Evolutionary conservation across 352 stramenopile genomes (phyloP), one percentile per base, ranked within the genome.

Genomic region (Phytophthora crassamura): DNA sequence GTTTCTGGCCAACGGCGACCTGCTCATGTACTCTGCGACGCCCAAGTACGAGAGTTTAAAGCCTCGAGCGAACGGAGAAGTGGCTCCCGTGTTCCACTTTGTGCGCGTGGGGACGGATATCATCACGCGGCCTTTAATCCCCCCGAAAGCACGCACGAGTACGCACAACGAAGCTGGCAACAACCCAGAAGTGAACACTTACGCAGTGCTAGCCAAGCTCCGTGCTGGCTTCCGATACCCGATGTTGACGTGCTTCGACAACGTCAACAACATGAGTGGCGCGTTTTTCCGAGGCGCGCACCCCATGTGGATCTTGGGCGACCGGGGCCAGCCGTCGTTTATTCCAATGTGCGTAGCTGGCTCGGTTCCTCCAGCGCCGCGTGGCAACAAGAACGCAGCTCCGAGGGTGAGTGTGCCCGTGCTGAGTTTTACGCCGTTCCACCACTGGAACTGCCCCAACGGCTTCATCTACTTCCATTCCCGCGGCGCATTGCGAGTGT

Each of bases 401-500:
- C 81, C 75, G 0, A 63, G 61, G 28, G 75, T 91, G 15, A 89
- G 77, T 14, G 84, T 96, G 1, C 88, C 88, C 1, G 86, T 96
- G n/a, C 73, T 95, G 45, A 92, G 86, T 61, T 94, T 93, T 54
- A 95, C 88, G 30, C 80, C 86, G 1, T 96, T 96, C 64, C 84
- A 96, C 33, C 88, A 96, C 50, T 93, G 84, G 85, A 95, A 96
- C 55, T 96, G 86, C 41, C 88, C 88, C 2, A 89, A 93, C 55
- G 88, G 88, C 0, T 96, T 96, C 59, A 93, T 94, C 48, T 96
- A 94, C 61, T 96, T 92, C 73, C 88, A 96, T 52, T 95, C 86
- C 4, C 75, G 84, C 10, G 88, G 88, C 20, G 77, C 77, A 1
- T 72, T 96, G 14, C 86, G 88, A 3, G 86, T 96, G 3, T 96